Evolutionary conservation across 2,329 filamentous ascomycete species (phyloP), one percentile per base, ranked within the genome.

Genomic region (Zymoseptoria brevis): DNA sequence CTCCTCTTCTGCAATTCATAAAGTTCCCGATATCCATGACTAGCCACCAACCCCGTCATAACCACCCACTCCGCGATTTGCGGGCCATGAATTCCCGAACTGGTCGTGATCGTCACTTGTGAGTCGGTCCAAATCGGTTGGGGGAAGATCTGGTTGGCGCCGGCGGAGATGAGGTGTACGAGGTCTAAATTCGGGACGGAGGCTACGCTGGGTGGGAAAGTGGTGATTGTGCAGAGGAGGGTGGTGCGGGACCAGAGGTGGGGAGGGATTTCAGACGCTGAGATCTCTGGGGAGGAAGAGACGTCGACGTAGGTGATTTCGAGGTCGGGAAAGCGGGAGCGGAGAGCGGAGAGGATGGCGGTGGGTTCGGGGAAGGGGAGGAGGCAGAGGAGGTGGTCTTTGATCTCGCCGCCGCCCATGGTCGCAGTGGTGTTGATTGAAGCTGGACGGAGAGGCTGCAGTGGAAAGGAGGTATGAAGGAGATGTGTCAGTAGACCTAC

Each of bases 31-130:
- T 83, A 84, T 24, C 78, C 74, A 61, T 84, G 81, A n/a, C 76
- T 79, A 22, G 80, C 75, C n/a, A 80, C 76, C 2, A 87, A 74
- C 57, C 81, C 79, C 65, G 85, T 86, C 78, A 87, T 77, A 26
- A 87, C 72, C 11, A 84, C 81, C 84, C 85, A 88, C 74, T 87
- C 85, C 0, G 84, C 78, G 54, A 87, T 87, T 58, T 85, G 83
- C 0, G 85, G 85, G 1, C 82, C 83, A 66, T 85, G 83, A 53
- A 85, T 80, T 22, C 83, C 79, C 4, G 78, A 80, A 35, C 77
- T 78, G 3, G 79, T 83, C 3, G 81, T 81, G 58, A 86, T 74
- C 0, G 79, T 75, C 55, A 85, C 79, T 24, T 80, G 68, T 13
- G 77, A 80, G 53, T 79, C 72, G 6, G 73, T 81, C 62, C 82